Evolutionary conservation across 2,329 filamentous ascomycete genomes (phyloP).

Genomic region (Penicillium polonicum): DNA sequence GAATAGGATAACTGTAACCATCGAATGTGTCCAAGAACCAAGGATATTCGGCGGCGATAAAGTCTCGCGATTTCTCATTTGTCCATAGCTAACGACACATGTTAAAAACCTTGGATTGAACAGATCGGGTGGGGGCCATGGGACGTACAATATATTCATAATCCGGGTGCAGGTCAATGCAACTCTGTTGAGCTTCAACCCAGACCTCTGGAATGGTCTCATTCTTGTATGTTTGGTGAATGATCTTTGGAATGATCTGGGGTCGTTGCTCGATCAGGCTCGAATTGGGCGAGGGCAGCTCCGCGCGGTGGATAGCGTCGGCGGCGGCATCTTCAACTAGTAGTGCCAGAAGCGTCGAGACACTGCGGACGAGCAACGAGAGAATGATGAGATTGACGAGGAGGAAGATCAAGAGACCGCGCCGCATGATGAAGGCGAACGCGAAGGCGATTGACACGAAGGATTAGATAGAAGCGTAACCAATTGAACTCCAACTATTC

Average conservation of each 20-base stretch:
- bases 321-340: slow-evolving; percentile 65
- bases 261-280: slow-evolving; percentile 56
- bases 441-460: not conserved
- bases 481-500: not conserved
- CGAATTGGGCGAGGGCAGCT: slow-evolving; percentile 65
- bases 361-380: slow-evolving; percentile 62
- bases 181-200: slow-evolving; percentile 64
- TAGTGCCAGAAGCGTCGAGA: slow-evolving; percentile 69
- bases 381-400: slow-evolving; percentile 64
- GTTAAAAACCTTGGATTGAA: slow-evolving; percentile 18
- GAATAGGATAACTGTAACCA: slow-evolving; percentile 70
- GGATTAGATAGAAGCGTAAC: not conserved
- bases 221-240: slow-evolving; percentile 75
- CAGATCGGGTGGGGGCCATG: not conserved
- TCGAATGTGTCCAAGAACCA: slow-evolving; percentile 77
- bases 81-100: slow-evolving; percentile 66
- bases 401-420: slow-evolving; percentile 62
- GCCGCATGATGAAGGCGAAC: slow-evolving; percentile 53
- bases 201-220: slow-evolving; percentile 66
- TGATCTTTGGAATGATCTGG: slow-evolving; percentile 71
- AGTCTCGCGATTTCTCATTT: slow-evolving; percentile 65
- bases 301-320: slow-evolving; percentile 65
- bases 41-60: slow-evolving; percentile 71
- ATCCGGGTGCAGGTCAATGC: slow-evolving; percentile 65
- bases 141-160: slow-evolving; percentile 70